Conservation (phyloP, 352 stramenopile species). For the Phytopythium montanum region DNA sequence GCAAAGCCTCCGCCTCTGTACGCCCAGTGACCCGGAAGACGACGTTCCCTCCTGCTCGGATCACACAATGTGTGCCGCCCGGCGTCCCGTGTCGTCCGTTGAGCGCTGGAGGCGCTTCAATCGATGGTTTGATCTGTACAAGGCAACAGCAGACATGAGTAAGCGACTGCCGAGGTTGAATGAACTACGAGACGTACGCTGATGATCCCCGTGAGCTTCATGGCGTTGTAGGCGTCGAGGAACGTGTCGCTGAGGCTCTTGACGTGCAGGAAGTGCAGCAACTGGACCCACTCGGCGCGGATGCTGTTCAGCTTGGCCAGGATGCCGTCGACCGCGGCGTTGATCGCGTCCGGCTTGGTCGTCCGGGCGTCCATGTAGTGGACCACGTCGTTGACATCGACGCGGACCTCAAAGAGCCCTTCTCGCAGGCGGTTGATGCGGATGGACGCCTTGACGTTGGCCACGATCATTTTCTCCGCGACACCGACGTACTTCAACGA, state of each 20-base stretch:
- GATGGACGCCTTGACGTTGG: conserved; percentile 70
- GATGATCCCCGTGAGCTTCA: conserved; percentile 63
- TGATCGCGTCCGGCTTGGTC: conserved; percentile 59
- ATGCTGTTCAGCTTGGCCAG: conserved; percentile 48
- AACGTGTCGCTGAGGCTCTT: conserved; percentile 49
- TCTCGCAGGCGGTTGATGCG: conserved; percentile 56
- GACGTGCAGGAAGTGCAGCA: conserved; percentile 71
- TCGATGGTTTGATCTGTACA: conserved; percentile 33
- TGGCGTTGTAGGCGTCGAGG: conserved; percentile 53
- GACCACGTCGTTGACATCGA: conserved; percentile 67
- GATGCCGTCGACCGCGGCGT: conserved; percentile 58
- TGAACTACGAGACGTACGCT: conserved; percentile 32
- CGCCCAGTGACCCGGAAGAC: conserved; percentile 48
- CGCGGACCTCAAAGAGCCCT: conserved; percentile 50
- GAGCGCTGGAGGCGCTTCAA: conserved; percentile 27
- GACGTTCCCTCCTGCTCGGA: conserved; percentile 42
- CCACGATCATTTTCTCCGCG: conserved; percentile 42
- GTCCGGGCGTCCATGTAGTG: conserved; percentile 30
- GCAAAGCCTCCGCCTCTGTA: conserved; percentile 42
- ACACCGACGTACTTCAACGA: conserved; percentile 59
- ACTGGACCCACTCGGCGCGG: conserved; percentile 50
- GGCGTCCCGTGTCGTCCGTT: not conserved
- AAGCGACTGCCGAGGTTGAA: not conserved
- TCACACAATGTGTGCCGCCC: conserved; percentile 19
- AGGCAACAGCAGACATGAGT: conserved; percentile 4